Evolutionary conservation across 768 basidiomycete species (phyloP).

Genomic region (Paxillus involutus): DNA sequence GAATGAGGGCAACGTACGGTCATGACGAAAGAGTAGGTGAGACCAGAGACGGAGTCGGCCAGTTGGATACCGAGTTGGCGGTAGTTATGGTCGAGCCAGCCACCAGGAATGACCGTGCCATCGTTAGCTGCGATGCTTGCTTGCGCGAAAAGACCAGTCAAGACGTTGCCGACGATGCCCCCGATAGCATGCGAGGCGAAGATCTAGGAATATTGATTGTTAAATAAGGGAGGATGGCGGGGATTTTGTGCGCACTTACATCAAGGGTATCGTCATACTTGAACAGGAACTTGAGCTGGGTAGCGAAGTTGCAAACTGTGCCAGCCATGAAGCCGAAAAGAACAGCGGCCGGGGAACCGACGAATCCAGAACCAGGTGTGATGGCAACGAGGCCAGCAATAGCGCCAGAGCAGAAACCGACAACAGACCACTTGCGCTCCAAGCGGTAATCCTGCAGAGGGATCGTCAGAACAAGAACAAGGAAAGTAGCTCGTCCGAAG

Average conservation of each 20-base stretch:
- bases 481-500: neutral
- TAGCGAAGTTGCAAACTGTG: slow-evolving; percentile 91
- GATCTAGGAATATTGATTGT: slow-evolving; percentile 48
- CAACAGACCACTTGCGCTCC: slow-evolving; percentile 89
- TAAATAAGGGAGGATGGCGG: neutral
- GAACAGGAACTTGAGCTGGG: slow-evolving; percentile 84
- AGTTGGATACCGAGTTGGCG: slow-evolving; percentile 85
- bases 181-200: slow-evolving; percentile 85
- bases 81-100: slow-evolving; percentile 85
- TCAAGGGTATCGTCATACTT: slow-evolving; percentile 81
- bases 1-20: slow-evolving; percentile 49
- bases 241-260: slow-evolving; percentile 39
- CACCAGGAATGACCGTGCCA: slow-evolving; percentile 70
- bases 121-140: slow-evolving; percentile 77
- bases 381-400: slow-evolving; percentile 90
- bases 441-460: slow-evolving; percentile 74
- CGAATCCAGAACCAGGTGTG: slow-evolving; percentile 81
- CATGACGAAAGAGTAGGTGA: slow-evolving; percentile 73
- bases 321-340: slow-evolving; percentile 85
- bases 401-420: slow-evolving; percentile 95
- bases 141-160: slow-evolving; percentile 90
- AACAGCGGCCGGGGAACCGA: slow-evolving; percentile 80
- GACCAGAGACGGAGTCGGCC: slow-evolving; percentile 66
- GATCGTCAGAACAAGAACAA: neutral
- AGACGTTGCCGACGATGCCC: slow-evolving; percentile 76